Conservation (phyloP, 2,329 filamentous ascomycete species). For the Lachnellula hyalina region DNA sequence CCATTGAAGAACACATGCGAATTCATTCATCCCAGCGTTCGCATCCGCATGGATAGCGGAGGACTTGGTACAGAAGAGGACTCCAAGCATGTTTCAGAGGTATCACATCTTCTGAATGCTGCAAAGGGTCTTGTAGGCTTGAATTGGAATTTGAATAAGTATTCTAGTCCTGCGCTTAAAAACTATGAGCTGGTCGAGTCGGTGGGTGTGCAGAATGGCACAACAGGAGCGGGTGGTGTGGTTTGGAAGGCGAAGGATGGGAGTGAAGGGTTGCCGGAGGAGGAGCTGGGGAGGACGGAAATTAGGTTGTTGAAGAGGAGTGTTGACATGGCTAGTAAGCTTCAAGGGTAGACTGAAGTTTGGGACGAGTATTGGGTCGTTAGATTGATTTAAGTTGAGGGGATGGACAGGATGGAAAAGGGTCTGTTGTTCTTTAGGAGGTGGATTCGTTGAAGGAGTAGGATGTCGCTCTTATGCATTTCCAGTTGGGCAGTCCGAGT, state of each 20-base stretch:
- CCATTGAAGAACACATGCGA: constrained; percentile 33
- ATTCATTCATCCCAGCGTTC: constrained; percentile 29
- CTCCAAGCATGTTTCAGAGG: constrained; percentile 3
- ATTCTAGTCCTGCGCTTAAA: constrained; percentile 10
- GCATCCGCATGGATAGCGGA: constrained; percentile 22
- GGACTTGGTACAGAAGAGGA: constrained; percentile 30
- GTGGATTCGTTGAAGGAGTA: no score
- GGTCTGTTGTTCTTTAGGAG: no score
- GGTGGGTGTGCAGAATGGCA: constrained; percentile 6
- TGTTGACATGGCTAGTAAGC: not conserved
- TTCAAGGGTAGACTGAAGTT: not conserved
- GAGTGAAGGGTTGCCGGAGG: constrained; percentile 13
- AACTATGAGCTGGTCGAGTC: constrained; percentile 13
- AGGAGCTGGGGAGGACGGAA: constrained; percentile 18
- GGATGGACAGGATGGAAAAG: no score
- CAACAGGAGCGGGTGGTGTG: constrained; percentile 8
- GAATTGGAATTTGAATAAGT: not conserved
- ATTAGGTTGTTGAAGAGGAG: constrained; percentile 16
- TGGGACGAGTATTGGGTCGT: not conserved
- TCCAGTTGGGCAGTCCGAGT: no score
- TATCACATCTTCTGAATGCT: constrained; percentile 7
- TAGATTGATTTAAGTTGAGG: not conserved
- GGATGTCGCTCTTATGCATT: no score
- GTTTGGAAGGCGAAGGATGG: constrained; percentile 15
- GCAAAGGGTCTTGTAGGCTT: constrained; percentile 10